Base-by-base conservation (phyloP, 805 yeast species). In the Cyberlindnera maritima region DNA sequence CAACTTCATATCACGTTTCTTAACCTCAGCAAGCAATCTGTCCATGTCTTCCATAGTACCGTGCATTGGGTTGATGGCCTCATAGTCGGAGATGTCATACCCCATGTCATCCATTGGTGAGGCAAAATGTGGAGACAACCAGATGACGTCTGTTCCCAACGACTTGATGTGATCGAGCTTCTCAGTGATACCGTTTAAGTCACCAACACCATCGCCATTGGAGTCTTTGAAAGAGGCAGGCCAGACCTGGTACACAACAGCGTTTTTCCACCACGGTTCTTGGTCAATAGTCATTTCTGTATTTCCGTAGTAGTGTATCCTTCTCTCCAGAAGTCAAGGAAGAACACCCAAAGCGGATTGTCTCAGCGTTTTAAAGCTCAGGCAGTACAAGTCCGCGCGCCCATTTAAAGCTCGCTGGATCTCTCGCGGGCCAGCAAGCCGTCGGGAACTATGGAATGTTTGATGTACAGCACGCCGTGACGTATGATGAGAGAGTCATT, bases 21-120 rank as follows among this genome's bases (percentile, higher is more conserved):
- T 81, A 29, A 68, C 53, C 49, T 70, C 79, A 14, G 62, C 61
- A 48, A 79, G 71, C 60, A 80, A 69, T 21, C 57, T 52, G 54
- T 76, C 76, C 71, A 76, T 72, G 54, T 77, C 81, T 48, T 74
- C 74, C 62, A 77, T 59, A 12, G 80, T 70, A 33, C 85, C 85
- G 60, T 75, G 79, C 48, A 66, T 65, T 13, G 76, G 73, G 61
- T 79, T 72, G 33, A 80, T 71, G 19, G 62, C 70, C 59, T 76
- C 71, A 63, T 80, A 80, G 61, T 80, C 72, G 17, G 77, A 63
- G 55, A 80, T 76, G 56, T 80, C 84, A 58, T 79, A 80, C 4
- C 85, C 85, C 83, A 79, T 79, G 59, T 79, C 84, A 43, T 72
- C 76, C 58, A 75, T 79, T 7, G 84, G 84, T 3, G 81, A 74